Conservation (phyloP, 257 asterid genomes). For the Ilex aquifolium region DNA sequence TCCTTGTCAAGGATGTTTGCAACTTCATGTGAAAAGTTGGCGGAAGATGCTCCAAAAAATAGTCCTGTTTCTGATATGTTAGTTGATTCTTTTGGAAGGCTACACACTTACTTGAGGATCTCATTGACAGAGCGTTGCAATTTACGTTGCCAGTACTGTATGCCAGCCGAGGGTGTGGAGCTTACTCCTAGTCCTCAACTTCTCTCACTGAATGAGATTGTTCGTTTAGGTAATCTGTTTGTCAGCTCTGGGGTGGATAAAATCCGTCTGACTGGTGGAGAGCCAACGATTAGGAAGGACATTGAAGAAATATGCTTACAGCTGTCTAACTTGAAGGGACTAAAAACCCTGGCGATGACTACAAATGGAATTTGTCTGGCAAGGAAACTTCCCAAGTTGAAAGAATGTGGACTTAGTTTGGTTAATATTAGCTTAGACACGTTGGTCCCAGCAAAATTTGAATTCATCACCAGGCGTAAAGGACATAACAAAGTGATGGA, state of each 20-base stretch:
- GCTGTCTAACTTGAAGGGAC: slow-evolving; percentile 63
- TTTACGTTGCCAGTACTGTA: slow-evolving; percentile 89
- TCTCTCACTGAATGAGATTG: slow-evolving; percentile 59
- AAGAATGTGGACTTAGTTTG: slow-evolving; percentile 73
- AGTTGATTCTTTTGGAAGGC: slow-evolving; percentile 86
- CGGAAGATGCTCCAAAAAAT: slow-evolving; percentile 36
- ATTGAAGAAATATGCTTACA: slow-evolving; percentile 75
- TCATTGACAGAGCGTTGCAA: slow-evolving; percentile 94
- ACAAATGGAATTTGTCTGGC: slow-evolving; percentile 82
- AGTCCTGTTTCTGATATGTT: slow-evolving; percentile 54
- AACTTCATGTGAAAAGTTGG: slow-evolving; percentile 44
- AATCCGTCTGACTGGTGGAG: slow-evolving; percentile 96
- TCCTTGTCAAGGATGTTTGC: slow-evolving; percentile 29
- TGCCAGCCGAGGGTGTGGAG: slow-evolving; percentile 96
- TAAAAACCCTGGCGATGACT: slow-evolving; percentile 80
- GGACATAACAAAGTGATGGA: slow-evolving; percentile 90
- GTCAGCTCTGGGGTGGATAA: slow-evolving; percentile 87
- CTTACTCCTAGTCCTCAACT: slow-evolving; percentile 69
- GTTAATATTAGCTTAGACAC: slow-evolving; percentile 93
- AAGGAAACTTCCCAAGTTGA: slow-evolving; percentile 68
- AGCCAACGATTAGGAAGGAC: slow-evolving; percentile 81
- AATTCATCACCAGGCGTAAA: slow-evolving; percentile 82
- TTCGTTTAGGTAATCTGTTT: slow-evolving; percentile 68
- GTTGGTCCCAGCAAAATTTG: slow-evolving; percentile 89
- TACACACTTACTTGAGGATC: slow-evolving; percentile 83